phyloP scores from a whole-genome alignment of 306 rosid species.

The Dalbergia cultrata region DNA sequence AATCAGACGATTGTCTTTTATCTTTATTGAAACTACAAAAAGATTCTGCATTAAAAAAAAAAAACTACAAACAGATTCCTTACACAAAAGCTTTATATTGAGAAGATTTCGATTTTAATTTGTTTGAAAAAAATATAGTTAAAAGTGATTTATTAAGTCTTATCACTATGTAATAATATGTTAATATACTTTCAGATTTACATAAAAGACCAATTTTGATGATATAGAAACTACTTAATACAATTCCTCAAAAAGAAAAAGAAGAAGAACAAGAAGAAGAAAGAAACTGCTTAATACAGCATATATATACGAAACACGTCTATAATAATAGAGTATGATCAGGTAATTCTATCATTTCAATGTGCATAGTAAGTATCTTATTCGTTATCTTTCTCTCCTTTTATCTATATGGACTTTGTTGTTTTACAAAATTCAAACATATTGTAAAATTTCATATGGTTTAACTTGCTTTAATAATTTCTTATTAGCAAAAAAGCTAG shows the following conservation, averaged over 20 bases:
- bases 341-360: constrained; percentile 1
- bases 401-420: not conserved
- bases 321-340: no score
- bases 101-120: not conserved
- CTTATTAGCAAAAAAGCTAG: not conserved
- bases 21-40: not conserved
- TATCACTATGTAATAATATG: not conserved
- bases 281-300: no score
- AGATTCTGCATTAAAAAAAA: not conserved
- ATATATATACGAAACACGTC: no score
- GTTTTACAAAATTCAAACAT: constrained; percentile 29
- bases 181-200: not conserved
- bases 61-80: not conserved
- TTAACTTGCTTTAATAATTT: constrained; percentile 6
- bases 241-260: no score
- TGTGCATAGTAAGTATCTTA: not conserved
- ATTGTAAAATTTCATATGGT: not conserved
- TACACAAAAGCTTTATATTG: not conserved
- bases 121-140: not conserved
- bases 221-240: not conserved
- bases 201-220: not conserved
- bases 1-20: not conserved
- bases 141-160: not conserved
- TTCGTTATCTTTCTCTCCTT: not conserved
- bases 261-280: no score